Conservation (phyloP, 2,329 filamentous ascomycete genomes). For the Volutella citrinella region DNA sequence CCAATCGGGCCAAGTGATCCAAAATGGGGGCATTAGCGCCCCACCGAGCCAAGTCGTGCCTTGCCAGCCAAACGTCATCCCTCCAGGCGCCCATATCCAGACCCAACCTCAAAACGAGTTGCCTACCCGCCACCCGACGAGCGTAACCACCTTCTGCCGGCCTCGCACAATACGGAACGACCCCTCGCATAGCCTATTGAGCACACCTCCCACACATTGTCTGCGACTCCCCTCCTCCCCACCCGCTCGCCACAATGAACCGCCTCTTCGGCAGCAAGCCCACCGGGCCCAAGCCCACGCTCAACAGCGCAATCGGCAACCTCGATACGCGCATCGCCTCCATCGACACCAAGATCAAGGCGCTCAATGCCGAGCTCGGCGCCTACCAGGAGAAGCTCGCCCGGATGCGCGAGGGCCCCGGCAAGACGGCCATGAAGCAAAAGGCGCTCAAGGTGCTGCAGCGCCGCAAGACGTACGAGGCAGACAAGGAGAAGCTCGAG, state of each 20-base stretch:
- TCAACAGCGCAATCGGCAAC: slow-evolving; percentile 78
- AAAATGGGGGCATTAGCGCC: slow-evolving; percentile 1
- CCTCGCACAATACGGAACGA: background rate
- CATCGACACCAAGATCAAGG: slow-evolving; percentile 92
- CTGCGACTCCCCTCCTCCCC: too few species aligned
- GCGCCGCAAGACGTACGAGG: slow-evolving; percentile 90
- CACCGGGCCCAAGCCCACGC: slow-evolving; percentile 84
- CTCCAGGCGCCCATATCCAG: slow-evolving; percentile 18
- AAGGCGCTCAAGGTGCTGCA: slow-evolving; percentile 94
- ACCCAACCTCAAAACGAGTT: slow-evolving; percentile 5
- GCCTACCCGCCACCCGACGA: too few species aligned
- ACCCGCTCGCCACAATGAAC: slow-evolving; percentile 88
- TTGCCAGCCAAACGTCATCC: slow-evolving; percentile 24
- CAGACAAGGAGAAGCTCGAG: slow-evolving; percentile 89
- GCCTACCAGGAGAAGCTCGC: slow-evolving; percentile 83
- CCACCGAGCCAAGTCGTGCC: too few species aligned
- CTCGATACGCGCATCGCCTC: slow-evolving; percentile 80
- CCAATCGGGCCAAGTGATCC: too few species aligned
- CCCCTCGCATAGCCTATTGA: background rate
- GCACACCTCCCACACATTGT: too few species aligned
- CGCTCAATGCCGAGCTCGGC: slow-evolving; percentile 84
- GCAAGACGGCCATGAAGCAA: slow-evolving; percentile 87
- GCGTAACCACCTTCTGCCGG: too few species aligned
- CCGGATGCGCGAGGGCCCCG: slow-evolving; percentile 94
- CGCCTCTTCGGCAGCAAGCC: slow-evolving; percentile 89